These are phyloP conservation scores for Scedosporium apiospermum DNA, from an alignment of 2,329 filamentous ascomycete genomes.

Conservation along the genomic window DNA sequence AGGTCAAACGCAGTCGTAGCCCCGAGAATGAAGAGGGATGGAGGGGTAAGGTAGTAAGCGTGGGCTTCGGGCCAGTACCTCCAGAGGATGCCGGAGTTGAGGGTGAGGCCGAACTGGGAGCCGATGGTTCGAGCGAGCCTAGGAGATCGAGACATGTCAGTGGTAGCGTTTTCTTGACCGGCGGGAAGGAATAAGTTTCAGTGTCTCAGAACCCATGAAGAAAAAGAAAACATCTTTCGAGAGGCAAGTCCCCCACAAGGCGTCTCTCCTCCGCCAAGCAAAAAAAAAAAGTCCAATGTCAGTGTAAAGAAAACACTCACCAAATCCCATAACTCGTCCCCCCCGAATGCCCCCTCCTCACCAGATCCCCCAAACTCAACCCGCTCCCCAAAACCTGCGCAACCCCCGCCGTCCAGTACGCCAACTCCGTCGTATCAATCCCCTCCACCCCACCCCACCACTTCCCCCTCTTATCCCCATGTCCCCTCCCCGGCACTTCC, in stretches of 20 bases:
- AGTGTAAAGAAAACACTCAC: slow-evolving; percentile 22
- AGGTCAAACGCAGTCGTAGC: slow-evolving; percentile 31
- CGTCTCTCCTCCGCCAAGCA: not conserved
- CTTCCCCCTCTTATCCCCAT: slow-evolving; percentile 35
- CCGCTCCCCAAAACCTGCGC: slow-evolving; percentile 31
- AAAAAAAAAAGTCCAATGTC: not conserved
- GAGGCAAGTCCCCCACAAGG: too few species aligned
- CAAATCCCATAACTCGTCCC: slow-evolving; percentile 38
- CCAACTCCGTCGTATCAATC: slow-evolving; percentile 38
- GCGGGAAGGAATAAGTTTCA: too few species aligned
- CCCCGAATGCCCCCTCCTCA: slow-evolving; percentile 36
- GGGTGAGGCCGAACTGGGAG: slow-evolving; percentile 29
- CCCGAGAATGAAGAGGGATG: slow-evolving; percentile 31
- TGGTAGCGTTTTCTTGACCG: not conserved
- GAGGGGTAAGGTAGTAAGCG: slow-evolving; percentile 32
- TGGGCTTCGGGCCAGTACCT: slow-evolving; percentile 42
- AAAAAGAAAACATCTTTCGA: not conserved
- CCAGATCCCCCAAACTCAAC: slow-evolving; percentile 30
- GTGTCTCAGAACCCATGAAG: too few species aligned
- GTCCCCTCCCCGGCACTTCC: slow-evolving; percentile 26
- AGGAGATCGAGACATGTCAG: slow-evolving; percentile 6
- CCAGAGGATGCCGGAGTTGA: slow-evolving; percentile 31
- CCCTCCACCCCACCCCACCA: slow-evolving; percentile 28
- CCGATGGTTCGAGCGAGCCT: slow-evolving; percentile 35
- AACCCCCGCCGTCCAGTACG: slow-evolving; percentile 36